These are phyloP conservation scores for Patellaria atrata DNA, from an alignment of 495 filamentous ascomycete species.

Conservation along the genomic window DNA sequence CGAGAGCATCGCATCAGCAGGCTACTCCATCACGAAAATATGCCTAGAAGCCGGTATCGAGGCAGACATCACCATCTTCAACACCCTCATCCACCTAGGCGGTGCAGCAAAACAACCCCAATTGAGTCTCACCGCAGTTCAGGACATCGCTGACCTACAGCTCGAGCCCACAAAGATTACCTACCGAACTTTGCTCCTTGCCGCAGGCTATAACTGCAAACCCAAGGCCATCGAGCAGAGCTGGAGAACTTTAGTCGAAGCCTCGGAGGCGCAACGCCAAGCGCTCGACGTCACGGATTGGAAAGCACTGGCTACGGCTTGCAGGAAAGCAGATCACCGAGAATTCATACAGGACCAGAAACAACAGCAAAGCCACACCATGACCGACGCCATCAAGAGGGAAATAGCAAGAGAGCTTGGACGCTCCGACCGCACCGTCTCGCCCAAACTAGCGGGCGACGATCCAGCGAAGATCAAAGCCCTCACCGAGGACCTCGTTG, in stretches of 20 bases:
- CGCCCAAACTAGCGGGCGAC: too few species aligned
- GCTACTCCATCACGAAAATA: constrained; percentile 17
- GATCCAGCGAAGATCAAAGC: too few species aligned
- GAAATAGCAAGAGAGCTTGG: too few species aligned
- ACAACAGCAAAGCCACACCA: background rate
- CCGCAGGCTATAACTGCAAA: constrained; percentile 24
- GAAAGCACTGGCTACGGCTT: constrained; percentile 11
- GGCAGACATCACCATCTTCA: constrained; percentile 23
- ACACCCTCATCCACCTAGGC: constrained; percentile 26
- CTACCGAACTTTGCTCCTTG: constrained; percentile 22
- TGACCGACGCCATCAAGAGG: background rate
- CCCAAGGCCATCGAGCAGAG: constrained; percentile 12
- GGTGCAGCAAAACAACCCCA: constrained; percentile 23
- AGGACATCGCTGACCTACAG: constrained; percentile 16
- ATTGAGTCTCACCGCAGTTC: constrained; percentile 21
- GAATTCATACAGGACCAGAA: constrained; percentile 4
- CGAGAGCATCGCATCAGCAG: constrained; percentile 2
- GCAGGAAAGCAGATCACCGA: background rate
- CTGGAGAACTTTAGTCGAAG: constrained; percentile 13
- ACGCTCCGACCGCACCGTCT: too few species aligned
- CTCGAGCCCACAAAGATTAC: constrained; percentile 25
- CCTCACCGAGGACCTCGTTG: too few species aligned
- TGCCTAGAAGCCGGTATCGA: constrained; percentile 16
- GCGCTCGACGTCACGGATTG: constrained; percentile 9
- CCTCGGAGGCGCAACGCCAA: background rate